Conservation (phyloP, 257 asterid species). For the Eustoma russellianum region DNA sequence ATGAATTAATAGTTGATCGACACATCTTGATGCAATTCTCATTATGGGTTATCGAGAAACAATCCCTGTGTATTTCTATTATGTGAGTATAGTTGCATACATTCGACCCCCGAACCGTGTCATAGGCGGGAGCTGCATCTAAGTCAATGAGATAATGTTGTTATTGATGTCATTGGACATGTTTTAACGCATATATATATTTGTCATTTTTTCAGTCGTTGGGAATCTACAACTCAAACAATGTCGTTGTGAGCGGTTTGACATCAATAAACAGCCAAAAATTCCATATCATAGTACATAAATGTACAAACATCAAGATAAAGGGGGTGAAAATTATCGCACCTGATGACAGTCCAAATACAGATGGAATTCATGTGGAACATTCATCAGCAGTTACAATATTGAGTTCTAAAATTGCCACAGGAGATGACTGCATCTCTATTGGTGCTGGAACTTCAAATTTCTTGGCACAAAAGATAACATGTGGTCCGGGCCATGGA, state of each 20-base stretch:
- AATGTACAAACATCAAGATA: conserved; percentile 30
- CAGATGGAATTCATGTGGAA: conserved; percentile 48
- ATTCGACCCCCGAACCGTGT: too few species aligned
- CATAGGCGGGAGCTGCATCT: too few species aligned
- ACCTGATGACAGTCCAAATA: conserved; percentile 35
- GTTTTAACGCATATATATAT: too few species aligned
- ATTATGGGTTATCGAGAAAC: too few species aligned
- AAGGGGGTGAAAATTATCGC: conserved; percentile 27
- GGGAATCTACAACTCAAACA: conserved; percentile 30
- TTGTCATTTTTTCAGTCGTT: conserved; percentile 25
- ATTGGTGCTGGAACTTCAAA: conserved; percentile 39
- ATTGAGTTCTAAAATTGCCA: conserved; percentile 20
- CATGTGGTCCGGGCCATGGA: conserved; percentile 58
- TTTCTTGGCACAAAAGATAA: conserved; percentile 27
- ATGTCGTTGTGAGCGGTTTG: conserved; percentile 31
- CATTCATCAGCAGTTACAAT: conserved; percentile 24
- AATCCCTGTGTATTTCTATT: too few species aligned
- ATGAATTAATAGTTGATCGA: too few species aligned
- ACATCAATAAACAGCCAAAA: conserved; percentile 41
- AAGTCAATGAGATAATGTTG: too few species aligned
- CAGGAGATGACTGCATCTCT: conserved; percentile 50
- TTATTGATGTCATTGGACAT: too few species aligned
- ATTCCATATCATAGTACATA: conserved; percentile 41
- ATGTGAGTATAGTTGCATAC: too few species aligned
- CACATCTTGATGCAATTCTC: too few species aligned